Evolutionary conservation across 192 early-diverging fungal genomes (phyloP).

Genomic region (Phycomyces nitens): DNA sequence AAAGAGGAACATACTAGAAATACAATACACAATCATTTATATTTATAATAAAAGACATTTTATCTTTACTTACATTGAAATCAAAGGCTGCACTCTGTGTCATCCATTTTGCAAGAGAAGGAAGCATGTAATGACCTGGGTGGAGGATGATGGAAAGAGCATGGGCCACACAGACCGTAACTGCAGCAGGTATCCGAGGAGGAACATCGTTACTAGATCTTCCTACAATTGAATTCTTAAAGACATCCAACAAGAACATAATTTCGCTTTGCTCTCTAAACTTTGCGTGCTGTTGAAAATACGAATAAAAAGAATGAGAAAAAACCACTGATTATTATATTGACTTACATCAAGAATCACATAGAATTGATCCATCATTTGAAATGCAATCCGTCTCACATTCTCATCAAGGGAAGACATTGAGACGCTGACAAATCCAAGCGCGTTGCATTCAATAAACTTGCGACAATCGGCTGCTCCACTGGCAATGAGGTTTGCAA

Average conservation of each 20-base stretch:
- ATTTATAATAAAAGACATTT: constrained; percentile 2
- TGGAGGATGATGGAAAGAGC: constrained; percentile 55
- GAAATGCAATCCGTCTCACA: constrained; percentile 61
- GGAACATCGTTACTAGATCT: constrained; percentile 36
- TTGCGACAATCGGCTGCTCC: constrained; percentile 55
- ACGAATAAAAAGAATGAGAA: background rate
- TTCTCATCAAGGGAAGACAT: constrained; percentile 52
- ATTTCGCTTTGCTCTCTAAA: constrained; percentile 73
- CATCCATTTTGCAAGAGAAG: constrained; percentile 71
- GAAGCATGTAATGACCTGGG: constrained; percentile 76
- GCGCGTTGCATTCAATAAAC: constrained; percentile 64
- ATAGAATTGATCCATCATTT: constrained; percentile 65
- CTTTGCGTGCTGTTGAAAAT: constrained; percentile 22
- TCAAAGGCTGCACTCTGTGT: constrained; percentile 69
- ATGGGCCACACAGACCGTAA: constrained; percentile 68
- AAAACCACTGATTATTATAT: background rate
- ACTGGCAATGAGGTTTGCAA: constrained; percentile 49
- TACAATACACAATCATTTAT: constrained; percentile 10
- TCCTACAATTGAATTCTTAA: constrained; percentile 64
- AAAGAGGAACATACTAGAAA: constrained; percentile 74
- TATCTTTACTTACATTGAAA: constrained; percentile 59
- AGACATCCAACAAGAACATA: constrained; percentile 57
- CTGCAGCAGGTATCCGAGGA: constrained; percentile 61
- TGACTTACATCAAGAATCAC: constrained; percentile 46
- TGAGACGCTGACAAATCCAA: constrained; percentile 65